Conservation (phyloP, 164 flowering plant species). For the Cinnamomum micranthum region DNA sequence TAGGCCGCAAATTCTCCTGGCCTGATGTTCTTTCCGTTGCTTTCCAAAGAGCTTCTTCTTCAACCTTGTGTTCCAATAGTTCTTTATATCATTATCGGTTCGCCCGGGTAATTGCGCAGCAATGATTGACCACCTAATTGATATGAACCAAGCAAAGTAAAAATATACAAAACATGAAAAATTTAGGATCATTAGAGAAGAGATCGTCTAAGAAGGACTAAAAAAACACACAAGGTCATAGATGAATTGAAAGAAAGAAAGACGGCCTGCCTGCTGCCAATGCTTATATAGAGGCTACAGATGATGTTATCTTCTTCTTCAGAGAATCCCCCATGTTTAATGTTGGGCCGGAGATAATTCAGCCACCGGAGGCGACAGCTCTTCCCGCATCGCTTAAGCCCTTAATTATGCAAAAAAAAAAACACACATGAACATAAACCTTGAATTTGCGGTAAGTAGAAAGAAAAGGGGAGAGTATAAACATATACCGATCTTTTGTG, state of each 20-base stretch:
- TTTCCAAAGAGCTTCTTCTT: slow-evolving; percentile 75
- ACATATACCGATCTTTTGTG: slow-evolving; percentile 73
- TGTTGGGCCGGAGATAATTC: slow-evolving; percentile 82
- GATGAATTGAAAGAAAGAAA: background rate
- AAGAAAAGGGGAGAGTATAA: background rate
- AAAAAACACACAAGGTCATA: too few species aligned
- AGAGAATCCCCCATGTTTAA: slow-evolving; percentile 84
- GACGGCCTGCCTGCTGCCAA: slow-evolving; percentile 72
- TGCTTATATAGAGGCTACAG: slow-evolving; percentile 66
- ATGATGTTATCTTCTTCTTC: slow-evolving; percentile 90
- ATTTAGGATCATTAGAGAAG: background rate
- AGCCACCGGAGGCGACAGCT: slow-evolving; percentile 88
- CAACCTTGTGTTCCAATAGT: slow-evolving; percentile 86
- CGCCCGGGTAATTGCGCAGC: slow-evolving; percentile 84
- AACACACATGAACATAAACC: background rate
- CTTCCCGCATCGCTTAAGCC: slow-evolving; percentile 87
- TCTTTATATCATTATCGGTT: slow-evolving; percentile 84
- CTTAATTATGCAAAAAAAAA: slow-evolving; percentile 23
- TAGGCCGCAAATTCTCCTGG: slow-evolving; percentile 20
- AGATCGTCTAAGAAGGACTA: too few species aligned
- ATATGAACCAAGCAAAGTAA: background rate
- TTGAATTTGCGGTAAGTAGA: background rate
- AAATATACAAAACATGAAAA: background rate
- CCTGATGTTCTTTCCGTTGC: slow-evolving; percentile 55
- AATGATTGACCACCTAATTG: slow-evolving; percentile 73